A percentile compares a stretch with the other conserved stretches of the same genome.
Conservation (phyloP, 1,284 basidiomycete genomes). For the Malassezia arunalokei region DNA sequence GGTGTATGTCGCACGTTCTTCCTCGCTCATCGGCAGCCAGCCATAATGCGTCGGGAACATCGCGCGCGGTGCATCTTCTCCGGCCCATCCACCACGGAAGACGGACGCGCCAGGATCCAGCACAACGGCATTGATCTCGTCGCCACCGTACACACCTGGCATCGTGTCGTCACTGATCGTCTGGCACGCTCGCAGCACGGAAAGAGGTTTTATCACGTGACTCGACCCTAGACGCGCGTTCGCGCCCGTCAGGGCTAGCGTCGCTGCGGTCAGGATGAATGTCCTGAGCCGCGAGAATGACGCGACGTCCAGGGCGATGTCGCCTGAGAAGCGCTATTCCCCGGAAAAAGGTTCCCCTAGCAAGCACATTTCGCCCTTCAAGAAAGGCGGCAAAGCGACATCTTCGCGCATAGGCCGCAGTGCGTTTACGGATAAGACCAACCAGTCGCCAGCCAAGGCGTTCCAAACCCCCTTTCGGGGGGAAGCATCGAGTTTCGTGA, state of each 20-base stretch:
- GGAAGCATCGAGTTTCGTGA: slow-evolving; percentile 21
- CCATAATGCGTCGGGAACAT: slow-evolving; percentile 83
- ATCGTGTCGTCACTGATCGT: slow-evolving; percentile 17
- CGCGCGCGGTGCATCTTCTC: slow-evolving; percentile 87
- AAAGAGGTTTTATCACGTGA: background rate
- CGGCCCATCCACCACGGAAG: slow-evolving; percentile 75
- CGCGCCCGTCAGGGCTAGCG: background rate
- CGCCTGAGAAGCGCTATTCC: background rate
- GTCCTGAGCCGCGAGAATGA: too few species aligned
- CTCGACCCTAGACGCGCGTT: background rate
- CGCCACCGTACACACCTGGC: slow-evolving; percentile 48
- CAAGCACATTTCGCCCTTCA: slow-evolving; percentile 6
- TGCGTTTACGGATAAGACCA: slow-evolving; percentile 16
- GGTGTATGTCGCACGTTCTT: slow-evolving; percentile 24
- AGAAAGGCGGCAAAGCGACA: background rate
- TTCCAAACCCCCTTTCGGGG: background rate
- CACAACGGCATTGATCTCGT: slow-evolving; percentile 88
- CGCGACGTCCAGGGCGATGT: too few species aligned
- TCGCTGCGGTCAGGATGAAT: background rate
- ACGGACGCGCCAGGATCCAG: slow-evolving; percentile 84
- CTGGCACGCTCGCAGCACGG: background rate
- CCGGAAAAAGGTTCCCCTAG: background rate
- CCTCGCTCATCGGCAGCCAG: slow-evolving; percentile 51
- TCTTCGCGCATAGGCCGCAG: slow-evolving; percentile 3
- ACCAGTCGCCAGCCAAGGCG: slow-evolving; percentile 5